Evolutionary conservation across 2,329 filamentous ascomycete genomes (phyloP).

Genomic region (Teratosphaeria gauchensis): DNA sequence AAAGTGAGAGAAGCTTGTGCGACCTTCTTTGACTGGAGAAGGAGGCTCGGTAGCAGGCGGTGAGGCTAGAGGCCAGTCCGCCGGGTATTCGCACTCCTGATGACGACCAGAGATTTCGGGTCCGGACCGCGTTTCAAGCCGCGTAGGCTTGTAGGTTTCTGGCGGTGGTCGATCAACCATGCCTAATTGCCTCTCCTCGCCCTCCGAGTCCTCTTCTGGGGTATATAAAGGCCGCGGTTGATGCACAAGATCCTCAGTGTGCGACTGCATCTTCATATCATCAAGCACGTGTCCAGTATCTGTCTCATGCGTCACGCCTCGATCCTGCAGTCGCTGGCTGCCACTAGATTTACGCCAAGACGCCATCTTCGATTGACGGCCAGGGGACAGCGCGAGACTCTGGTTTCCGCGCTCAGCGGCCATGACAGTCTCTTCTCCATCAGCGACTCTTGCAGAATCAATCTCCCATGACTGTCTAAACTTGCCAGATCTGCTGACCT

Average conservation of each 20-base stretch:
- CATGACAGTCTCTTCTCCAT: constrained; percentile 2
- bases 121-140: background rate
- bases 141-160: constrained; percentile 7
- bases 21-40: constrained; percentile 6
- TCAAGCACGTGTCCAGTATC: constrained; percentile 4
- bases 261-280: background rate
- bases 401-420: background rate
- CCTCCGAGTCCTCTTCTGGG: background rate
- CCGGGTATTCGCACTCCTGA: constrained; percentile 7
- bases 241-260: background rate
- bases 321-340: background rate
- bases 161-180: background rate
- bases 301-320: background rate
- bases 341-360: background rate
- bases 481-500: background rate
- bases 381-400: background rate
- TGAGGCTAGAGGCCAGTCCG: constrained; percentile 16
- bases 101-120: background rate
- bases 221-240: background rate
- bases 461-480: background rate
- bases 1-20: background rate
- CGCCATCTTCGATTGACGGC: background rate
- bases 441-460: background rate
- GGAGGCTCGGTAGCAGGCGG: constrained; percentile 2
- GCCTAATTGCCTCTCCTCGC: constrained; percentile 1